Conservation (phyloP, 768 basidiomycete species). For the Mycena haematopus region DNA sequence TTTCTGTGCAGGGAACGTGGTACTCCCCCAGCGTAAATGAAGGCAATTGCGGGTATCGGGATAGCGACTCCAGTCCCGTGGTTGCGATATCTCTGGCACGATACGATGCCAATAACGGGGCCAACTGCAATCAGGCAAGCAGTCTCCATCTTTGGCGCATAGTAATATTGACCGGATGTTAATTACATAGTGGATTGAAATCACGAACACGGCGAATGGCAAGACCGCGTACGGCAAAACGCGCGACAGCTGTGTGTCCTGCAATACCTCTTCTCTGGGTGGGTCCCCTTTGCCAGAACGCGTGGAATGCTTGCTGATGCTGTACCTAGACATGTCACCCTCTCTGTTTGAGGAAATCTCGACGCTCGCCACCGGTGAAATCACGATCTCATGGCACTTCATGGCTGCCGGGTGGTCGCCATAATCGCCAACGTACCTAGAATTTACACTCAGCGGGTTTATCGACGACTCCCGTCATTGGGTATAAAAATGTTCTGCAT, state of each 20-base stretch:
- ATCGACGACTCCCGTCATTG: conserved; percentile 23
- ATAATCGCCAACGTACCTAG: conserved; percentile 34
- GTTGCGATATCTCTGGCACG: conserved; percentile 65
- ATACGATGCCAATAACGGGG: conserved; percentile 57
- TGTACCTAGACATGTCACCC: conserved; percentile 66
- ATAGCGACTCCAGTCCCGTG: conserved; percentile 57
- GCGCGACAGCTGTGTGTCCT: conserved; percentile 66
- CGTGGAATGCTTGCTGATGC: neutral
- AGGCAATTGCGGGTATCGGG: conserved; percentile 68
- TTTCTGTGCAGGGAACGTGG: conserved; percentile 65
- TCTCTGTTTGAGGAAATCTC: conserved; percentile 62
- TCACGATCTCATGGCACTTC: conserved; percentile 68
- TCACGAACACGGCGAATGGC: conserved; percentile 65
- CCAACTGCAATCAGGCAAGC: conserved; percentile 67
- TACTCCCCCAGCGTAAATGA: conserved; percentile 46
- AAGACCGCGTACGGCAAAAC: conserved; percentile 54
- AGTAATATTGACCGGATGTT: neutral
- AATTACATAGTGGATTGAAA: conserved; percentile 56
- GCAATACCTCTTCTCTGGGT: conserved; percentile 64
- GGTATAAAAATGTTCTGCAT: conserved; percentile 27
- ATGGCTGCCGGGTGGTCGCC: conserved; percentile 53
- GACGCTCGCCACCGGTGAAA: conserved; percentile 52
- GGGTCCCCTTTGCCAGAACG: conserved; percentile 5
- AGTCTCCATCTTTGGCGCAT: neutral
- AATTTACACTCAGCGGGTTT: neutral